Conservation (phyloP, 1,139 yeast genomes). For the Kazachstania sp. region DNA sequence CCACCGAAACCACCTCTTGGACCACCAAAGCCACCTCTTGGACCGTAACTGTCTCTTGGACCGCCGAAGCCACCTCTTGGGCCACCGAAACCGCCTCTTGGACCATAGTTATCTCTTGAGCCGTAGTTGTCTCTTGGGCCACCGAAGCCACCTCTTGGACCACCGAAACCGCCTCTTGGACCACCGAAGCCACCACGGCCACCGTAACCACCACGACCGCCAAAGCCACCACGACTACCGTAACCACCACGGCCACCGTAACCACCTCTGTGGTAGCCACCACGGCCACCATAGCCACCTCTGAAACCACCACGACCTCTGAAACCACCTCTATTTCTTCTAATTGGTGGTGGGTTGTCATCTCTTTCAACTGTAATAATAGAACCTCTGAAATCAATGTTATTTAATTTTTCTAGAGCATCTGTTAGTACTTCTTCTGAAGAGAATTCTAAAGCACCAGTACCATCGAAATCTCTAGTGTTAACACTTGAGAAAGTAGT, state of each 20-base stretch:
- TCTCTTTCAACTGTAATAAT: slow-evolving; percentile 67
- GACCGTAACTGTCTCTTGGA: slow-evolving; percentile 22
- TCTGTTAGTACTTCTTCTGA: slow-evolving; percentile 64
- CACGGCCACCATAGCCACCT: slow-evolving; percentile 1
- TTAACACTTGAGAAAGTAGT: slow-evolving; percentile 68
- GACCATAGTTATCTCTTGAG: slow-evolving; percentile 22
- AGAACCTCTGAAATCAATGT: slow-evolving; percentile 62
- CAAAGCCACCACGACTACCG: slow-evolving; percentile 4
- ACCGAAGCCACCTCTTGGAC: slow-evolving; percentile 6
- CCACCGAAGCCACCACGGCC: slow-evolving; percentile 20
- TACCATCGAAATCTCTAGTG: slow-evolving; percentile 57
- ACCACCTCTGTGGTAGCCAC: slow-evolving; percentile 2
- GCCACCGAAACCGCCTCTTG: slow-evolving; percentile 22
- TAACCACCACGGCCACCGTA: slow-evolving; percentile 38
- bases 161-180: slow-evolving; percentile 27
- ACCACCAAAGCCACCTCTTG: slow-evolving; percentile 29
- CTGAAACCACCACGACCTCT: slow-evolving; percentile 26
- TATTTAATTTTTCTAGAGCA: slow-evolving; percentile 62
- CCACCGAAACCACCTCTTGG: slow-evolving; percentile 32
- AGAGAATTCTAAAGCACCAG: slow-evolving; percentile 72
- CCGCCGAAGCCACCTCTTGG: slow-evolving; percentile 31
- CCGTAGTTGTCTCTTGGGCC: slow-evolving; percentile 5
- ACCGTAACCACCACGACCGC: slow-evolving; percentile 8
- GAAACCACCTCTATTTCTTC: slow-evolving; percentile 41
- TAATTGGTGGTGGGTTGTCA: slow-evolving; percentile 65